phyloP scores from a whole-genome alignment of 345 rosid genomes.

The Aurinia saxatilis region DNA sequence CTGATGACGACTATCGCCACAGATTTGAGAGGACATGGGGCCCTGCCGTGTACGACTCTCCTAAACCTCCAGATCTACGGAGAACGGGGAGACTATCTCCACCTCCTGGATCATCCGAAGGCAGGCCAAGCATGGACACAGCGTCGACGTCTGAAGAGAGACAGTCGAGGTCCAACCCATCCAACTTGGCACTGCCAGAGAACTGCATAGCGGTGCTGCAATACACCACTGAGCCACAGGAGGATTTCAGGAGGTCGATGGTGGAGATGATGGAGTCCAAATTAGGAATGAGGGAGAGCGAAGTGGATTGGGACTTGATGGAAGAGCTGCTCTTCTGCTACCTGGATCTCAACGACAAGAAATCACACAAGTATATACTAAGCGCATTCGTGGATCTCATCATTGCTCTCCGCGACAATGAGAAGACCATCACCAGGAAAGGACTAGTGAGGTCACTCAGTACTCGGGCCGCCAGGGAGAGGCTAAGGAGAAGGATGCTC shows the following conservation, averaged over 20 bases:
- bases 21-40: constrained; percentile 27
- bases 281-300: constrained; percentile 21
- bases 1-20: constrained; percentile 10
- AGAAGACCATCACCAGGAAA: constrained; percentile 26
- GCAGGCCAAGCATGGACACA: constrained; percentile 30
- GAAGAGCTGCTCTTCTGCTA: constrained; percentile 70
- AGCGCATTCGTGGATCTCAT: constrained; percentile 75
- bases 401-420: constrained; percentile 23
- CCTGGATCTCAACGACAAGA: constrained; percentile 65
- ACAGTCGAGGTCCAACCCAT: constrained; percentile 27
- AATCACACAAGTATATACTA: constrained; percentile 58
- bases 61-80: constrained; percentile 13
- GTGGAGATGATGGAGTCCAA: constrained; percentile 62
- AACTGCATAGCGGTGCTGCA: constrained; percentile 56
- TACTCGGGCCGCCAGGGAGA: constrained; percentile 24
- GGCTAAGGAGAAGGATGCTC: constrained; percentile 16
- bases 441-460: constrained; percentile 12
- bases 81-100: constrained; percentile 24
- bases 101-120: constrained; percentile 45
- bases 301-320: constrained; percentile 81
- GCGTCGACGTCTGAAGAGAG: constrained; percentile 18
- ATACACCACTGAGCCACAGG: constrained; percentile 41
- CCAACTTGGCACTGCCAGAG: constrained; percentile 30
- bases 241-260: constrained; percentile 73
- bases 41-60: constrained; percentile 20